Percentiles rank a stretch among this genome's conserved stretches.
phyloP scores from a whole-genome alignment of 805 yeast genomes.

The Candida oleophila region DNA sequence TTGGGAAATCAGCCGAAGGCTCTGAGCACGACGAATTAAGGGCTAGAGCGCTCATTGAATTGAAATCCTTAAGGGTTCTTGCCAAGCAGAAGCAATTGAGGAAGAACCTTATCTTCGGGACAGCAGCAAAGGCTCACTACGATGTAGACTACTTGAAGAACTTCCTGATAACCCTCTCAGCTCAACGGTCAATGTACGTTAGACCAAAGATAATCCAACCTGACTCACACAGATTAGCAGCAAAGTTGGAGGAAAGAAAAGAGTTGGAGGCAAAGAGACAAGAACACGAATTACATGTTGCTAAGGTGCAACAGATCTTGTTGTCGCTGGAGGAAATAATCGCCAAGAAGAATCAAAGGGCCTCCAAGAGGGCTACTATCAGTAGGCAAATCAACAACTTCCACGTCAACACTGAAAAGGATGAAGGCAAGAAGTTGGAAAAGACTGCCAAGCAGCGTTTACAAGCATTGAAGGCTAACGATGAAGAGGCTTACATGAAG shows the following conservation, averaged over 20 bases:
- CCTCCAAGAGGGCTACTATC: conserved; percentile 25
- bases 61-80: conserved; percentile 63
- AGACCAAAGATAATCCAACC: conserved; percentile 69
- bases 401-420: conserved; percentile 65
- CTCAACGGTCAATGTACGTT: conserved; percentile 66
- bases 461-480: conserved; percentile 82
- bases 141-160: conserved; percentile 49
- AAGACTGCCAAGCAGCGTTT: conserved; percentile 85
- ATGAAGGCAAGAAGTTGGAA: conserved; percentile 72
- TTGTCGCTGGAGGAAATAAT: conserved; percentile 25
- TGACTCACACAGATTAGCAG: conserved; percentile 73
- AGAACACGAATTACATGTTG: conserved; percentile 51
- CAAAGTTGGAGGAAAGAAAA: conserved; percentile 72
- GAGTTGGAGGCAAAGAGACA: conserved; percentile 51
- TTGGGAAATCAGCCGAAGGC: conserved; percentile 14
- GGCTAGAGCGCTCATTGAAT: conserved; percentile 64
- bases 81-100: conserved; percentile 71
- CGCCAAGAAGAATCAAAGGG: conserved; percentile 19
- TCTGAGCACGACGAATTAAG: conserved; percentile 51
- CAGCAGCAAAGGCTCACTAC: conserved; percentile 57
- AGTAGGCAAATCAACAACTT: conserved; percentile 41
- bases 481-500: conserved; percentile 84
- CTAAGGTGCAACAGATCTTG: conserved; percentile 40
- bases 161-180: conserved; percentile 59
- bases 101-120: conserved; percentile 53